Evolutionary conservation across 2,329 filamentous ascomycete genomes (phyloP).

Genomic region (Pseudogymnoascus sp.): DNA sequence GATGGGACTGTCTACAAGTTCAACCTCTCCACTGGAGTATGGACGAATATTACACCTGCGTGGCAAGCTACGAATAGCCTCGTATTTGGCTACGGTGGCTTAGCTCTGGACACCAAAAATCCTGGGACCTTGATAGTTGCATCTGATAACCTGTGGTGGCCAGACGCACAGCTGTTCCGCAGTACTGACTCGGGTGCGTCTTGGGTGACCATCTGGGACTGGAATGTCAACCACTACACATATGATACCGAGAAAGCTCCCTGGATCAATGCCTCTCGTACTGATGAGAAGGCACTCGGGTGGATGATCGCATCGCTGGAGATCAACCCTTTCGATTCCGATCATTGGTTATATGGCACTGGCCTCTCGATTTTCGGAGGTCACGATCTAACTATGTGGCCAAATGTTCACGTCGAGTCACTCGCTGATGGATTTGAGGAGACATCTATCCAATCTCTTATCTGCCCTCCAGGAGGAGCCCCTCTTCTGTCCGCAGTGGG

Average conservation of each 20-base stretch:
- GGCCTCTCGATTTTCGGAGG: slow-evolving; percentile 47
- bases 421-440: slow-evolving; percentile 48
- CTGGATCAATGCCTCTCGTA: slow-evolving; percentile 44
- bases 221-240: slow-evolving; percentile 39
- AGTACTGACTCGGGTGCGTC: slow-evolving; percentile 46
- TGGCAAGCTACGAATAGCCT: slow-evolving; percentile 34
- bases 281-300: slow-evolving; percentile 37
- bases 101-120: slow-evolving; percentile 44
- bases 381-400: slow-evolving; percentile 47
- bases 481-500: slow-evolving; percentile 44
- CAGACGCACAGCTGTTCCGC: slow-evolving; percentile 47
- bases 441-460: slow-evolving; percentile 40
- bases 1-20: slow-evolving; percentile 46
- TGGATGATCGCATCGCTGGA: slow-evolving; percentile 54
- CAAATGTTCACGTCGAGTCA: slow-evolving; percentile 38
- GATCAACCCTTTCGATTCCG: slow-evolving; percentile 49
- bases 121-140: slow-evolving; percentile 49
- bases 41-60: slow-evolving; percentile 49
- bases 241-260: slow-evolving; percentile 41
- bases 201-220: slow-evolving; percentile 41
- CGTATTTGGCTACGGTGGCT: slow-evolving; percentile 47
- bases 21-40: slow-evolving; percentile 38
- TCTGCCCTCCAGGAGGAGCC: slow-evolving; percentile 40
- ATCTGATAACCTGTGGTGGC: slow-evolving; percentile 50
- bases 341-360: slow-evolving; percentile 54